Percentiles rank a stretch among this genome's conserved stretches.
phyloP scores from a whole-genome alignment of 2,329 filamentous ascomycete species.

The Dactylellina leptospora region DNA sequence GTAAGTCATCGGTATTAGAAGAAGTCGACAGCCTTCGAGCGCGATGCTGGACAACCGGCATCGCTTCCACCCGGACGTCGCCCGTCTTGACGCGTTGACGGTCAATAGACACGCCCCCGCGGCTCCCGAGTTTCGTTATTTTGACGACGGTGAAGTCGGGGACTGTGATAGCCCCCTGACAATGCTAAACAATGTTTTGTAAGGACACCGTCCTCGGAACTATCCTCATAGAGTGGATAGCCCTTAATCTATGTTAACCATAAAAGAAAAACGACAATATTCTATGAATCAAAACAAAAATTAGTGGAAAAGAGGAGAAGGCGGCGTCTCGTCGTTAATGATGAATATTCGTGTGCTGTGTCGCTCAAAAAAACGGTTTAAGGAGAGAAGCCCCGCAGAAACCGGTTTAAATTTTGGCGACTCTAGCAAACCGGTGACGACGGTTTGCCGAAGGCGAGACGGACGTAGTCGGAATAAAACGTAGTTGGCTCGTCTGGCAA shows the following conservation, averaged over 20 bases:
- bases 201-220: slow-evolving; percentile 44
- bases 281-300: not conserved
- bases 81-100: slow-evolving; percentile 53
- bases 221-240: slow-evolving; percentile 49
- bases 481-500: slow-evolving; percentile 43
- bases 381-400: slow-evolving; percentile 51
- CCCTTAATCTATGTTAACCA: slow-evolving; percentile 5
- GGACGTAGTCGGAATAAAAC: slow-evolving; percentile 33
- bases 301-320: slow-evolving; percentile 16
- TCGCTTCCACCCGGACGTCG: slow-evolving; percentile 49
- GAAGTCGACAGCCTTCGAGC: slow-evolving; percentile 50
- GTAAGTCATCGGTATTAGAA: slow-evolving; percentile 42
- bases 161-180: slow-evolving; percentile 50
- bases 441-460: slow-evolving; percentile 34
- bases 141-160: slow-evolving; percentile 53
- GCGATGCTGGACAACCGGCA: slow-evolving; percentile 47
- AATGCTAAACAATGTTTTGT: slow-evolving; percentile 46
- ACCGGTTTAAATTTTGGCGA: slow-evolving; percentile 48
- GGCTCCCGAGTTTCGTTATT: slow-evolving; percentile 53
- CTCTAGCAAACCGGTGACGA: slow-evolving; percentile 38
- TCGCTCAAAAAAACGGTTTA: slow-evolving; percentile 40
- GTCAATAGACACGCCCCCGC: slow-evolving; percentile 52
- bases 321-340: slow-evolving; percentile 48
- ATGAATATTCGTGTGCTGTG: slow-evolving; percentile 19
- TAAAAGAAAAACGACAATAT: not conserved